A percentile compares a stretch with the other conserved stretches of the same genome.
Conservation (phyloP, 306 rosid genomes). For the Malus fusca region DNA sequence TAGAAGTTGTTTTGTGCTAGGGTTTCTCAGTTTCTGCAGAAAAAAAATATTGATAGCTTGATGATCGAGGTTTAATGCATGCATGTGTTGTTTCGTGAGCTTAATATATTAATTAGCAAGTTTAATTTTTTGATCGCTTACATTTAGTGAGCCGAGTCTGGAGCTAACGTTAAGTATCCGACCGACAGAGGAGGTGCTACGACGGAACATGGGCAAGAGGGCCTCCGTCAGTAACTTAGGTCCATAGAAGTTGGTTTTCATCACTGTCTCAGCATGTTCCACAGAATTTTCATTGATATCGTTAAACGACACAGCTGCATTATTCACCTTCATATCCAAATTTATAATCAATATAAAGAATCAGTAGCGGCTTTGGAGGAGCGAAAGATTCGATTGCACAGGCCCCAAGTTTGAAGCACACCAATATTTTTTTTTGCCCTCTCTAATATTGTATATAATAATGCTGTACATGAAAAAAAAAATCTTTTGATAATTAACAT, state of each 20-base stretch:
- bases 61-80: not conserved
- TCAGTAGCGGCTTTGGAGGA: too few relatives aligned
- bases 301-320: constrained; percentile 75
- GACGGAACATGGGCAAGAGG: constrained; percentile 62
- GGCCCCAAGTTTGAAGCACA: too few relatives aligned
- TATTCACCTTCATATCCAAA: constrained; percentile 49
- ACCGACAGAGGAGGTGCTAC: constrained; percentile 31
- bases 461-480: too few relatives aligned
- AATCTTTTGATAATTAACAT: too few relatives aligned
- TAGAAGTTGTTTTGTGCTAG: constrained; percentile 25
- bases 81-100: not conserved
- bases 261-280: constrained; percentile 57
- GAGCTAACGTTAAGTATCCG: constrained; percentile 80
- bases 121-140: not conserved
- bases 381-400: too few relatives aligned
- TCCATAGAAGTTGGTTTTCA: constrained; percentile 68
- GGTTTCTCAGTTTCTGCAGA: constrained; percentile 51
- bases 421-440: too few relatives aligned
- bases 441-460: too few relatives aligned
- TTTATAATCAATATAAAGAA: not conserved
- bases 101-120: not conserved
- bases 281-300: constrained; percentile 55
- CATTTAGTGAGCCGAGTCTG: constrained; percentile 74
- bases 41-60: not conserved
- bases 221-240: constrained; percentile 52